These are phyloP conservation scores for Plantago coronopus DNA, from an alignment of 305 asterid genomes.

Conservation along the genomic window DNA sequence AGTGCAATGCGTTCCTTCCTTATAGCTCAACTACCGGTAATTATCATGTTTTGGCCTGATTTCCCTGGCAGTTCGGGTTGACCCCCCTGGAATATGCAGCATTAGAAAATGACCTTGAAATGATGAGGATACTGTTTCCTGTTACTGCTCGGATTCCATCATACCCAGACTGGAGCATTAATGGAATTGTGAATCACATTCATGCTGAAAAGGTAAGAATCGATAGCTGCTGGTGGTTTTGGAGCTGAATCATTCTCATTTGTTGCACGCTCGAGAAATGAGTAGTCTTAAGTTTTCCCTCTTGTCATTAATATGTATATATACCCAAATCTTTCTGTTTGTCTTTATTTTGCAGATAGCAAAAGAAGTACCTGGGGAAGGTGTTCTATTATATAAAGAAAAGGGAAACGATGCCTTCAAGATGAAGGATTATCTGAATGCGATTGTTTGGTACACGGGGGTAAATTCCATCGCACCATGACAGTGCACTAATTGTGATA, in stretches of 20 bases:
- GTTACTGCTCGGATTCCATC: not conserved
- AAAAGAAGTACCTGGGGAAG: no score
- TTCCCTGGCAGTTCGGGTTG: no score
- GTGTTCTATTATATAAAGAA: not conserved
- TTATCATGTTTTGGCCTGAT: no score
- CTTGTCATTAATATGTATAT: not conserved
- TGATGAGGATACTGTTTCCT: not conserved
- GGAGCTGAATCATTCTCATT: no score
- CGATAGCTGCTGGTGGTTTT: no score
- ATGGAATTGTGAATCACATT: not conserved
- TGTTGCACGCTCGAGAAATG: no score
- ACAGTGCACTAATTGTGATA: no score
- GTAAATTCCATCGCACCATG: no score
- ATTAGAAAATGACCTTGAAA: not conserved
- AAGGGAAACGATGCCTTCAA: conserved; percentile 19
- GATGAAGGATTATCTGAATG: conserved; percentile 16
- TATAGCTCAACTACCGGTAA: no score
- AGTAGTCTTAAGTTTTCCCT: not conserved
- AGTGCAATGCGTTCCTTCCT: no score
- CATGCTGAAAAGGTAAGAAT: not conserved
- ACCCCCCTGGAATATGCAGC: conserved; percentile 1
- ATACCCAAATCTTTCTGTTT: not conserved
- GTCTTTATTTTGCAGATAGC: not conserved
- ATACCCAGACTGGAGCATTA: conserved; percentile 2
- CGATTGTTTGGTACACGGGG: conserved; percentile 25